These are phyloP conservation scores for Puya raimondii DNA, from an alignment of 176 grass and related monocot species.

Conservation along the genomic window DNA sequence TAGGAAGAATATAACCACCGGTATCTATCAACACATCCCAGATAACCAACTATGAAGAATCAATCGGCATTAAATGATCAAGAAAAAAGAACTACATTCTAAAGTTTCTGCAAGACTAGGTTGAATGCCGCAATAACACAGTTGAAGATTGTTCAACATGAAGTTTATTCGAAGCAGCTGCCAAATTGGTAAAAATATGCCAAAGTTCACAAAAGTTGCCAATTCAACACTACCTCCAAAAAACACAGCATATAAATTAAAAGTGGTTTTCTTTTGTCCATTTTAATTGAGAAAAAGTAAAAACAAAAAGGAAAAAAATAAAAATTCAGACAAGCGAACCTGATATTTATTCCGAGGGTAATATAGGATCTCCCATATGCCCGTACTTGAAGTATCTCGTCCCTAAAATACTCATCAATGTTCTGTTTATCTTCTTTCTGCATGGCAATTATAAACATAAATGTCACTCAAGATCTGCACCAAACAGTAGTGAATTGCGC, in stretches of 20 bases:
- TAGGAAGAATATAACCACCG: no score
- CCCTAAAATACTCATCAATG: conserved; percentile 45
- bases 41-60: no score
- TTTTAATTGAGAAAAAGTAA: not conserved
- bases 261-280: not conserved
- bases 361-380: conserved; percentile 85
- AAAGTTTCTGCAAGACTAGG: no score
- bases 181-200: no score
- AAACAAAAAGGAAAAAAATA: conserved; percentile 7
- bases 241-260: not conserved
- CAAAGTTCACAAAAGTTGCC: not conserved
- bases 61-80: no score
- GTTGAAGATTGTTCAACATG: no score
- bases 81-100: no score
- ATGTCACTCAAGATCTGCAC: not conserved
- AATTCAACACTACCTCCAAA: not conserved
- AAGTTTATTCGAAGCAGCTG: no score
- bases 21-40: no score
- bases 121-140: no score
- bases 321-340: conserved; percentile 34
- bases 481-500: no score
- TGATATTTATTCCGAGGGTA: conserved; percentile 89
- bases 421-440: conserved; percentile 36
- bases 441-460: conserved; percentile 22
- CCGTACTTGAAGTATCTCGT: conserved; percentile 93